These are phyloP conservation scores for Tuber brumale DNA, from an alignment of 495 filamentous ascomycete species.

Conservation along the genomic window DNA sequence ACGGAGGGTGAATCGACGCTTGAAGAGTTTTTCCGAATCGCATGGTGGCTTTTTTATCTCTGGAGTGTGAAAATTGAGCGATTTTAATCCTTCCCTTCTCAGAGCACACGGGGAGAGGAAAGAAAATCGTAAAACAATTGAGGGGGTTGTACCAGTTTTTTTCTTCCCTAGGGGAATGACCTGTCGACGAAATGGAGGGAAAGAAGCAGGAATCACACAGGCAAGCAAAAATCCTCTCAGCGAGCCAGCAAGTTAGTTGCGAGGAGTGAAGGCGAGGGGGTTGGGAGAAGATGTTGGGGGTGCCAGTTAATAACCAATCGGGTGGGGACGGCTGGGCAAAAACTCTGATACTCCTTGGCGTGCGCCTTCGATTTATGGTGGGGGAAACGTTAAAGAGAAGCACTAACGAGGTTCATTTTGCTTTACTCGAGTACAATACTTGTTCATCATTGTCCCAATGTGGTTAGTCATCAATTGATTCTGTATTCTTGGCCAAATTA, in stretches of 20 bases:
- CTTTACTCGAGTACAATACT: no score
- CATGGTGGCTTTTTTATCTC: slow-evolving; percentile 51
- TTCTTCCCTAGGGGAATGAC: background rate
- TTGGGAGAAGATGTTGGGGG: background rate
- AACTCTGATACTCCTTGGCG: background rate
- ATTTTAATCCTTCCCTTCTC: background rate
- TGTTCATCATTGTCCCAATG: background rate
- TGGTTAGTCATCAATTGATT: background rate
- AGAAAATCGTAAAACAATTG: background rate
- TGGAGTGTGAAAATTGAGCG: background rate
- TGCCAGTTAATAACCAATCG: slow-evolving; percentile 1
- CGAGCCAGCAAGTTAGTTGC: background rate
- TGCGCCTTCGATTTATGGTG: background rate
- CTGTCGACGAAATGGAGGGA: background rate
- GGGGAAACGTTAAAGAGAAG: background rate
- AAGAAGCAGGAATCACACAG: background rate
- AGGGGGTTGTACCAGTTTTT: background rate
- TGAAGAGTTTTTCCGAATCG: slow-evolving; percentile 84
- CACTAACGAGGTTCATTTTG: background rate
- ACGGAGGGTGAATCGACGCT: slow-evolving; percentile 73
- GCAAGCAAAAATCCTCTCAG: background rate
- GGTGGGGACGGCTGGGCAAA: background rate
- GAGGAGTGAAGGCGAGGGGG: background rate
- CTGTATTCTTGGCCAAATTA: background rate
- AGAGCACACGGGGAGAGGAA: background rate